Evolutionary conservation across 305 asterid species (phyloP).

Genomic region (Stenogyne calaminthoides): DNA sequence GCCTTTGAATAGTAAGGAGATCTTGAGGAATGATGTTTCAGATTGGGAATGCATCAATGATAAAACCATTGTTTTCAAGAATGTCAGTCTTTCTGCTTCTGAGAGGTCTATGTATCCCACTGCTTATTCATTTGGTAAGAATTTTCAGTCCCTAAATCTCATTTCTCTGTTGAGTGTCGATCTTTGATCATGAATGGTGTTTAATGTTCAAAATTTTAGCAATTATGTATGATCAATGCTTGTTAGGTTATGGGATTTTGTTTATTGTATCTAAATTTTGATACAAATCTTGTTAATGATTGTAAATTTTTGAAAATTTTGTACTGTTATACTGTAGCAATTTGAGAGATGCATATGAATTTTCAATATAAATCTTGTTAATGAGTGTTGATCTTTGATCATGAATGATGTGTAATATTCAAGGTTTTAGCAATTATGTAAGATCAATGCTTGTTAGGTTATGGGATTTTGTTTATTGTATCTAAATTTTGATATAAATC

Average conservation of each 20-base stretch:
- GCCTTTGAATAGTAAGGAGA: conserved; percentile 83
- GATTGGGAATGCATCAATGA: conserved; percentile 98
- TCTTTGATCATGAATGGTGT: too few species aligned
- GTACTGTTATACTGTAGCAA: too few species aligned
- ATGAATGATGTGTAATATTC: not conserved
- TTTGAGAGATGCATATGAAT: too few species aligned
- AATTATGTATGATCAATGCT: conserved; percentile 1
- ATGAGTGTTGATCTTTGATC: not conserved
- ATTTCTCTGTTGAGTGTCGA: not conserved
- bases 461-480: not conserved
- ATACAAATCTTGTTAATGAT: too few species aligned
- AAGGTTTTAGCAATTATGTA: not conserved
- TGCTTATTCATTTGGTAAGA: conserved; percentile 85
- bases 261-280: too few species aligned
- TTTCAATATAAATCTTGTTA: too few species aligned
- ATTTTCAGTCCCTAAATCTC: not conserved
- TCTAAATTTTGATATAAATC: conserved; percentile 8
- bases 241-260: conserved; percentile 10
- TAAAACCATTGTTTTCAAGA: conserved; percentile 73
- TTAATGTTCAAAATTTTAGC: too few species aligned
- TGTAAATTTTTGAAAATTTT: too few species aligned
- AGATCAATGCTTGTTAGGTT: too few species aligned
- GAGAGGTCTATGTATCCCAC: conserved; percentile 91
- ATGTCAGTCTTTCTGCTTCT: conserved; percentile 62
- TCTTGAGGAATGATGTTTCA: conserved; percentile 69